These are phyloP conservation scores for Psilocybe mexicana DNA, from an alignment of 1,284 basidiomycete species.

Conservation along the genomic window DNA sequence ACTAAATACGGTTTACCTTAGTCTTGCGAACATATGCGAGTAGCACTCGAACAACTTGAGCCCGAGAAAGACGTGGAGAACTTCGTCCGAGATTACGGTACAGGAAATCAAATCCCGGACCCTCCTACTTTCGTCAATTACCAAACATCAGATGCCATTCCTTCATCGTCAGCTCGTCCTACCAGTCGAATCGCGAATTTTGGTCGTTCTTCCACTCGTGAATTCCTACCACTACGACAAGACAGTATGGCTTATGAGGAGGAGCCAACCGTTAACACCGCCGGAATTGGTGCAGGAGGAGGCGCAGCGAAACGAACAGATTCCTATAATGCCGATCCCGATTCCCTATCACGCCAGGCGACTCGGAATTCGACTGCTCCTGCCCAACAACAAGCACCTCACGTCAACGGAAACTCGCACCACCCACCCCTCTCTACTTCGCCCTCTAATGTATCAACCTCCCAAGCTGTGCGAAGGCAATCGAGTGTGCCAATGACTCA, in stretches of 20 bases:
- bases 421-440: conserved; percentile 15
- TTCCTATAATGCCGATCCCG: conserved; percentile 26
- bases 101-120: conserved; percentile 83
- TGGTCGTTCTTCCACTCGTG: conserved; percentile 55
- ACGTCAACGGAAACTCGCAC: conserved; percentile 30
- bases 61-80: conserved; percentile 81
- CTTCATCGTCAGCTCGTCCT: conserved; percentile 54
- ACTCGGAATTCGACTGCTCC: conserved; percentile 26
- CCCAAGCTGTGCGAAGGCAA: conserved; percentile 20
- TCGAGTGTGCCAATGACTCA: conserved; percentile 16
- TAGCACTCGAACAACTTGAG: conserved; percentile 83
- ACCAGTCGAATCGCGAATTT: conserved; percentile 61
- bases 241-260: conserved; percentile 35
- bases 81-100: conserved; percentile 85
- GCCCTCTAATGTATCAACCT: conserved; percentile 11
- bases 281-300: conserved; percentile 66
- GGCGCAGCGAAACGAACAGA: conserved; percentile 36
- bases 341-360: conserved; percentile 28
- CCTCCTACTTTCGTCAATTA: conserved; percentile 83
- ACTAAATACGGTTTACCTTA: conserved; percentile 31
- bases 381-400: conserved; percentile 24
- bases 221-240: conserved; percentile 30
- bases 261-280: conserved; percentile 53
- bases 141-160: conserved; percentile 61
- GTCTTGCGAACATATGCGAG: conserved; percentile 88